Percentiles rank a stretch among this genome's conserved stretches.
Conservation (phyloP, 768 basidiomycete genomes). For the Hirschioporus abietinus region DNA sequence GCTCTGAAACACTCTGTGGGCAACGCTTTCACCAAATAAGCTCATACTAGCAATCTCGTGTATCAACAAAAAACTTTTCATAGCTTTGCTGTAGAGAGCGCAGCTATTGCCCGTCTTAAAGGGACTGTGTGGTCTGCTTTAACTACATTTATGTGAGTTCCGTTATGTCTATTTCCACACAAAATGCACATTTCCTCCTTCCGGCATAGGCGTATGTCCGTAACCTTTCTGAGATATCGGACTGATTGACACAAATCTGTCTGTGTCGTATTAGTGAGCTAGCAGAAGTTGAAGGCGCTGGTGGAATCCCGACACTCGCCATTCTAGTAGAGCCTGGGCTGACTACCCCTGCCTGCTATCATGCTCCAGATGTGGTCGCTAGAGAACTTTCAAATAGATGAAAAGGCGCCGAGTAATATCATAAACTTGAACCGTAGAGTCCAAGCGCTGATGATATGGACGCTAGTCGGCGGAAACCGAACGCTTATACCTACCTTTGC, state of each 20-base stretch:
- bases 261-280: not conserved
- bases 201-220: not conserved
- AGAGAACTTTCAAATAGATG: no score
- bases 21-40: not conserved
- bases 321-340: no score
- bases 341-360: no score
- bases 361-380: no score
- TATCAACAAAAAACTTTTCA: not conserved
- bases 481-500: not conserved
- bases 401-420: no score
- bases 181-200: not conserved
- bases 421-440: not conserved
- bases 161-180: not conserved
- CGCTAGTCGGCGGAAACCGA: not conserved
- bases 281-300: not conserved
- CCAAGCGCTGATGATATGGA: not conserved
- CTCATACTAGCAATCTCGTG: not conserved
- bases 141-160: not conserved
- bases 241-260: not conserved
- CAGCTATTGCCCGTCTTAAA: no score
- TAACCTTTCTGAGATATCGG: not conserved
- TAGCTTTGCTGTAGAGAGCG: no score
- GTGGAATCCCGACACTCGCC: no score
- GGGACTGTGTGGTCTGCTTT: no score
- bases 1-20: not conserved